Evolutionary conservation across 306 rosid genomes (phyloP).

Genomic region (Cicer chorassanicum): DNA sequence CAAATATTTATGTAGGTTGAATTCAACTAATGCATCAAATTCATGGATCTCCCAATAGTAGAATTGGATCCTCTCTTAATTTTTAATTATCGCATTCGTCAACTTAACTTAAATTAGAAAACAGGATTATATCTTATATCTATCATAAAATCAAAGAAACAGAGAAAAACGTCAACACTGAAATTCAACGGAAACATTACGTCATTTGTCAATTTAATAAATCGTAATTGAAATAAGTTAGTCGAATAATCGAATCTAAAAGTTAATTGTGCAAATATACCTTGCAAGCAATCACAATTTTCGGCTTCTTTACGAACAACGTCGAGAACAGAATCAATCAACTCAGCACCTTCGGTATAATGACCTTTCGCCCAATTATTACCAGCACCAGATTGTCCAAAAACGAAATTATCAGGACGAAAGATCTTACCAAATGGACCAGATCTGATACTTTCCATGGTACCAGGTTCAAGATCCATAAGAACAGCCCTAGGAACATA

Average conservation of each 20-base stretch:
- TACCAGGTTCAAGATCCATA: slow-evolving; percentile 94
- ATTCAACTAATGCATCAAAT: not conserved
- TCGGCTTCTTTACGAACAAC: slow-evolving; percentile 96
- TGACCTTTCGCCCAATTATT: slow-evolving; percentile 97
- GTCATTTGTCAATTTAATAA: not conserved
- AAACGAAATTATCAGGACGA: slow-evolving; percentile 90
- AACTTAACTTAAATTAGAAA: not conserved
- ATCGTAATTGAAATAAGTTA: not conserved
- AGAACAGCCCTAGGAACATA: slow-evolving; percentile 94
- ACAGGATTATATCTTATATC: not conserved
- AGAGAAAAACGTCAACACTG: not conserved
- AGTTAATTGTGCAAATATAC: too few species aligned
- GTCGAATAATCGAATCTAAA: too few species aligned
- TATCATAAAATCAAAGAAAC: not conserved
- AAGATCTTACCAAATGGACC: slow-evolving; percentile 90
- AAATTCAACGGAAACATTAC: not conserved
- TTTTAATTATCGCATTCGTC: not conserved
- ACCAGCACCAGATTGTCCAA: slow-evolving; percentile 94
- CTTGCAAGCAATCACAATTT: slow-evolving; percentile 93
- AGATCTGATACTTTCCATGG: slow-evolving; percentile 97
- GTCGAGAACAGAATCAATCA: slow-evolving; percentile 85
- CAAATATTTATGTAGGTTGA: not conserved
- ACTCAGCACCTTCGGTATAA: slow-evolving; percentile 93
- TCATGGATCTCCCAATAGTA: not conserved
- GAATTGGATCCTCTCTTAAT: not conserved